These are phyloP conservation scores for Jimgerdemannia lactiflua DNA, from an alignment of 192 early-diverging fungal species.

Conservation along the genomic window DNA sequence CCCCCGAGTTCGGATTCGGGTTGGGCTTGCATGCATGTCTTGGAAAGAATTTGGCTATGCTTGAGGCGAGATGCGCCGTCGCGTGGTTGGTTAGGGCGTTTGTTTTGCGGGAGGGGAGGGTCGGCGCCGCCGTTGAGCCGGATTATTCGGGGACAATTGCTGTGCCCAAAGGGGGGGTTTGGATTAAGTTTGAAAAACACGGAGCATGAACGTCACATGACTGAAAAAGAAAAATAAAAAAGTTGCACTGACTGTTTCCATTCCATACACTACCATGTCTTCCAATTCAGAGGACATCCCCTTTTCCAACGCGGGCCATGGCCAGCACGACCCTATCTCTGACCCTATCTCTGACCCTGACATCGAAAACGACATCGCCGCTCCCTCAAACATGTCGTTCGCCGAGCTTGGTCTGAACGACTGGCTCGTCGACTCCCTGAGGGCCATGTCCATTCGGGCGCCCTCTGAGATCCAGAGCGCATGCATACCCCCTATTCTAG, in stretches of 20 bases:
- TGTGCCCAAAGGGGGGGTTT: background rate
- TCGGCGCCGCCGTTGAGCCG: background rate
- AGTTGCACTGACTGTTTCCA: background rate
- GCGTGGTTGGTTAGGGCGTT: background rate
- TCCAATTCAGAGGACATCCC: background rate
- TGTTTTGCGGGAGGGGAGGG: background rate
- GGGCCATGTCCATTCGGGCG: slow-evolving; percentile 73
- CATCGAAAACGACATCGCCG: background rate
- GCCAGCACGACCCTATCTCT: slow-evolving; percentile 4
- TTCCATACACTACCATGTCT: background rate
- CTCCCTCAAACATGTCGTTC: slow-evolving; percentile 44
- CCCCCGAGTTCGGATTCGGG: slow-evolving; percentile 34
- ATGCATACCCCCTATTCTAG: slow-evolving; percentile 79
- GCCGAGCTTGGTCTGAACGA: slow-evolving; percentile 68
- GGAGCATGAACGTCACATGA: no score
- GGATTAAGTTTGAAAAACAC: background rate
- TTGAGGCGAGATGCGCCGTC: slow-evolving; percentile 32
- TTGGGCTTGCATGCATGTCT: slow-evolving; percentile 46
- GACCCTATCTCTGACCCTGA: slow-evolving; percentile 21
- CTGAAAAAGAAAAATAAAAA: slow-evolving; percentile 6
- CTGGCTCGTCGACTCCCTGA: slow-evolving; percentile 81
- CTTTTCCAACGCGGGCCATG: background rate
- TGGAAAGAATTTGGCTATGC: slow-evolving; percentile 44
- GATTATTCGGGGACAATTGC: background rate
- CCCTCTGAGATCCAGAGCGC: slow-evolving; percentile 94